These are phyloP conservation scores for Zoysia matrella DNA, from an alignment of 202 grass and related monocot genomes.

Conservation along the genomic window DNA sequence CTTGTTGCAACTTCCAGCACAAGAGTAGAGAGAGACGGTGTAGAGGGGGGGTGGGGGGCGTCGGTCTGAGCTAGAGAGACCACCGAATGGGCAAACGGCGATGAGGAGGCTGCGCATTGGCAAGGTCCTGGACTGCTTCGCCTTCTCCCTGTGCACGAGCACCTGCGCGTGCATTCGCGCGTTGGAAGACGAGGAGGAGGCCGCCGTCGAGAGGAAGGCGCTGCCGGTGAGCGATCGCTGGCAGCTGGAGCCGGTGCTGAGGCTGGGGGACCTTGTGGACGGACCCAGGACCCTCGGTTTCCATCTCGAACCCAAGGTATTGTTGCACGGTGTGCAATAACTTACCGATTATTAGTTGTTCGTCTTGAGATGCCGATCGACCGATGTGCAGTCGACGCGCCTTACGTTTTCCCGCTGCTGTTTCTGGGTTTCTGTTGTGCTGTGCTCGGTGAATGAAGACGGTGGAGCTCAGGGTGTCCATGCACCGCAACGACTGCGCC, in stretches of 20 bases:
- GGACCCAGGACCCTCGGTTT: constrained; percentile 57
- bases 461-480: constrained; percentile 82
- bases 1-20: too few species aligned
- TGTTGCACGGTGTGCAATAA: background rate
- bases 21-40: too few species aligned
- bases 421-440: background rate
- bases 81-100: background rate
- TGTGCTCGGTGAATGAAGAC: constrained; percentile 45
- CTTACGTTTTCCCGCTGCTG: background rate
- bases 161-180: too few species aligned
- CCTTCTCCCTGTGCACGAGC: too few species aligned
- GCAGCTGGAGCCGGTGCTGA: constrained; percentile 50
- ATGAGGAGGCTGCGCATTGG: too few species aligned
- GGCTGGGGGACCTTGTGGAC: constrained; percentile 54
- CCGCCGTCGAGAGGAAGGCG: constrained; percentile 50
- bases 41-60: too few species aligned
- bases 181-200: constrained; percentile 8
- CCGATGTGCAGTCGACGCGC: background rate
- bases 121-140: too few species aligned
- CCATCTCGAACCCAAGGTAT: constrained; percentile 64
- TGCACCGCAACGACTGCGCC: constrained; percentile 13
- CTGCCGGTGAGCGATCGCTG: constrained; percentile 55
- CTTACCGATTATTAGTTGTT: too few species aligned
- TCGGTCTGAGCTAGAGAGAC: too few species aligned
- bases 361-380: background rate